Percentiles rank a stretch among this genome's conserved stretches.
Evolutionary conservation across 2,329 filamentous ascomycete genomes (phyloP).

Genomic region (Aspergillus versicolor): DNA sequence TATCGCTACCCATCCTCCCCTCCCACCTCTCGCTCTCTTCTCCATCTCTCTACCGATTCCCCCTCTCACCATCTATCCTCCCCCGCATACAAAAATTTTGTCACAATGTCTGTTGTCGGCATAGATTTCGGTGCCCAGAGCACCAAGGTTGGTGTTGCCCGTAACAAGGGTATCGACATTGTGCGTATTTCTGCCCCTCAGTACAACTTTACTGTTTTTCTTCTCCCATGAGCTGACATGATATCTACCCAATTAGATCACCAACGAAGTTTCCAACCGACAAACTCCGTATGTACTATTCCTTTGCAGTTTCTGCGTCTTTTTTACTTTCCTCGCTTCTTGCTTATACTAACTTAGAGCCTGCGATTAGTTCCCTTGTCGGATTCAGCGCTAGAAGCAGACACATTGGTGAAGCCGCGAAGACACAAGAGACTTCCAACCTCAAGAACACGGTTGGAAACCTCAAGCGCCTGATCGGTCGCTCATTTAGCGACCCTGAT

Average conservation of each 20-base stretch:
- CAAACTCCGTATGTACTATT: constrained; percentile 79
- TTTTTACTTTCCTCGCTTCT: not conserved
- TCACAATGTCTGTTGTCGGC: constrained; percentile 66
- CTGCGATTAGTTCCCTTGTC: constrained; percentile 70
- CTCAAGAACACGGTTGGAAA: constrained; percentile 97
- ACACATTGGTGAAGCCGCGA: constrained; percentile 91
- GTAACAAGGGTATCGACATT: constrained; percentile 98
- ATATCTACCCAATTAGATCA: constrained; percentile 62
- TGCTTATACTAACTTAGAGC: constrained; percentile 20
- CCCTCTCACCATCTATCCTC: constrained; percentile 19
- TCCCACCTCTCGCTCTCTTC: constrained; percentile 15
- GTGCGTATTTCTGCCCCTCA: constrained; percentile 60
- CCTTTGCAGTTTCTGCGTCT: constrained; percentile 12
- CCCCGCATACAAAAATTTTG: constrained; percentile 18
- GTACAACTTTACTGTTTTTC: constrained; percentile 11
- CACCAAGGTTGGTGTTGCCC: constrained; percentile 94
- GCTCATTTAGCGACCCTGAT: constrained; percentile 85
- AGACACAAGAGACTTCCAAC: constrained; percentile 99
- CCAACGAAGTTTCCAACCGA: constrained; percentile 99
- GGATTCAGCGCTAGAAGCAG: constrained; percentile 92
- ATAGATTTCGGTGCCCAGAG: constrained; percentile 96
- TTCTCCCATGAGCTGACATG: constrained; percentile 17
- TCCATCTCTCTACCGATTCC: constrained; percentile 23
- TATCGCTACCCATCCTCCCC: constrained; percentile 14
- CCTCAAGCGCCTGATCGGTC: constrained; percentile 89